Evolutionary conservation across 192 early-diverging fungal species (phyloP).

Genomic region (Entomortierella beljakovae): DNA sequence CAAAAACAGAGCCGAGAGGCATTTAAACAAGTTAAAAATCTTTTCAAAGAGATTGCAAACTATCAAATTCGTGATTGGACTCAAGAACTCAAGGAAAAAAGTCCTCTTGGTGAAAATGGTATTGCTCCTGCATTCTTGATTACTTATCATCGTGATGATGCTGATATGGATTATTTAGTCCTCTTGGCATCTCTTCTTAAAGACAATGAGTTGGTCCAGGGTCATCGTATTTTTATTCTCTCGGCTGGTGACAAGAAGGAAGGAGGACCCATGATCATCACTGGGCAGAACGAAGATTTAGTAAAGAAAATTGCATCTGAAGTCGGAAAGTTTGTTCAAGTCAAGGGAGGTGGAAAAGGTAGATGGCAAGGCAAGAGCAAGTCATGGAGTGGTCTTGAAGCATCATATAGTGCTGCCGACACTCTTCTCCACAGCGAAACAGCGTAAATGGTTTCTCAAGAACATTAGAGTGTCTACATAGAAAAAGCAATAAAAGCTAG

Average conservation of each 20-base stretch:
- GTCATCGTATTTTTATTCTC: constrained; percentile 43
- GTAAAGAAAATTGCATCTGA: constrained; percentile 51
- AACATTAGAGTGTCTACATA: background rate
- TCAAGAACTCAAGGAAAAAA: constrained; percentile 39
- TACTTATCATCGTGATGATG: constrained; percentile 59
- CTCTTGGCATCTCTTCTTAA: constrained; percentile 41
- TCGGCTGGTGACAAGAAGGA: constrained; percentile 54
- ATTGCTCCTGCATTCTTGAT: constrained; percentile 19
- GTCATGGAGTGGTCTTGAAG: constrained; percentile 56
- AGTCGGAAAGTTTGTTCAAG: constrained; percentile 36
- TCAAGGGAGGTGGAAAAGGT: constrained; percentile 64
- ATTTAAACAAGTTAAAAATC: constrained; percentile 46
- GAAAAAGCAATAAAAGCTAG: background rate
- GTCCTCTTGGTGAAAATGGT: constrained; percentile 9
- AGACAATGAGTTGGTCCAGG: constrained; percentile 43
- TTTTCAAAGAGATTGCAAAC: constrained; percentile 52
- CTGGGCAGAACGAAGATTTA: constrained; percentile 43
- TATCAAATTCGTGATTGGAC: constrained; percentile 47
- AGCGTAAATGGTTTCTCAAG: background rate
- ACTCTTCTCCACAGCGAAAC: constrained; percentile 9
- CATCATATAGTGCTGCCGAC: constrained; percentile 29
- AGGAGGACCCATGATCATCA: constrained; percentile 59
- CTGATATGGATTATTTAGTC: constrained; percentile 58
- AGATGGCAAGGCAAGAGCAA: constrained; percentile 64
- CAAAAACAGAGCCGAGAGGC: constrained; percentile 47